phyloP scores from a whole-genome alignment of 2,329 filamentous ascomycete genomes.

The Venturia nashicola region DNA sequence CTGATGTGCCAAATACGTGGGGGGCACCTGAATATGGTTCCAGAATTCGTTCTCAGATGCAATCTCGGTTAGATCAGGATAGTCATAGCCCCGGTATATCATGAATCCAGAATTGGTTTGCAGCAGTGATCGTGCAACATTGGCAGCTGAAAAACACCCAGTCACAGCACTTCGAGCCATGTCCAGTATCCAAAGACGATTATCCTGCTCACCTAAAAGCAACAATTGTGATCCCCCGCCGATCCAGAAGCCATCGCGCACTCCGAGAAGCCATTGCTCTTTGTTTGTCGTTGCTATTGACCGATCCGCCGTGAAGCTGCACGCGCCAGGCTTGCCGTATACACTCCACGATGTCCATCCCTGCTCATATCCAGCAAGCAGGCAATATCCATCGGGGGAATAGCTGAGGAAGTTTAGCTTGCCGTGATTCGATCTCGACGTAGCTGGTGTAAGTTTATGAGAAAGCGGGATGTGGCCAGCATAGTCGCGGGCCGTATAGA shows the following conservation, averaged over 20 bases:
- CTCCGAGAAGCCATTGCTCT: slow-evolving; percentile 75
- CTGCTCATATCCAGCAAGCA: slow-evolving; percentile 84
- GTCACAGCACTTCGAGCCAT: slow-evolving; percentile 91
- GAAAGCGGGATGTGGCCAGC: slow-evolving; percentile 83
- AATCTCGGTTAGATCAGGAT: slow-evolving; percentile 80
- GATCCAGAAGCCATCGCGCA: slow-evolving; percentile 72
- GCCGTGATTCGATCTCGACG: slow-evolving; percentile 54
- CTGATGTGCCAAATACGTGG: slow-evolving; percentile 75
- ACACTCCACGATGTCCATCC: slow-evolving; percentile 98
- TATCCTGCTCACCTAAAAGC: slow-evolving; percentile 56
- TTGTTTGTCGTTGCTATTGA: slow-evolving; percentile 52
- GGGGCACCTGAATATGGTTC: slow-evolving; percentile 81
- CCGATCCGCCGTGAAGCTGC: slow-evolving; percentile 64
- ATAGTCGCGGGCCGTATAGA: slow-evolving; percentile 93
- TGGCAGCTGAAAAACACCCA: slow-evolving; percentile 82
- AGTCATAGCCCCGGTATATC: slow-evolving; percentile 85
- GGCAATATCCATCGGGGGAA: slow-evolving; percentile 89
- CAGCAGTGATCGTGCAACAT: slow-evolving; percentile 77
- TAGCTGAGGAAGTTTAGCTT: slow-evolving; percentile 64
- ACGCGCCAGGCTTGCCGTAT: slow-evolving; percentile 80
- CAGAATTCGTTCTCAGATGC: slow-evolving; percentile 89
- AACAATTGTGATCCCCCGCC: slow-evolving; percentile 79
- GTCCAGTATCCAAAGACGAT: slow-evolving; percentile 76
- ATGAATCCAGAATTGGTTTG: slow-evolving; percentile 82
- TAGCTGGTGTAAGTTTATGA: slow-evolving; percentile 58